Base-by-base conservation (phyloP, 2,329 filamentous ascomycete genomes). In the Plectosphaerella plurivora region DNA sequence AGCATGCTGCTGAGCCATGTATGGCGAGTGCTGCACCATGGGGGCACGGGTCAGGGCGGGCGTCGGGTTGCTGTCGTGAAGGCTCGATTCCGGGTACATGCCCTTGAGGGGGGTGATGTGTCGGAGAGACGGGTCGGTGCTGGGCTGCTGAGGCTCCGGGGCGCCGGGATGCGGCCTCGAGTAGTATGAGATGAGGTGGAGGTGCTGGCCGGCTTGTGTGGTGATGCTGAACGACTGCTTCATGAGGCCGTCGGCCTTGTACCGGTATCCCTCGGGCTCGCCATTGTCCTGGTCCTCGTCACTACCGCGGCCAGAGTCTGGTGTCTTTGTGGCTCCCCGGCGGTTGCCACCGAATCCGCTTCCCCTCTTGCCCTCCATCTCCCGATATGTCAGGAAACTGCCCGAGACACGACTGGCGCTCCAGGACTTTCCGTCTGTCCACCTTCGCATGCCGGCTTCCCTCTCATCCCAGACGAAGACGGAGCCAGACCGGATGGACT, bases 161-260 rank as follows among this genome's bases (percentile, higher is more conserved):
- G 86, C 80, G 35, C 83, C 83, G 4, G 88, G 83, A 53, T 90
- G 84, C 25, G 89, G 89, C 52, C 92, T 83, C 4, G 91, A 88
- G 71, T 92, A 97, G 74, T 99, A 99, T 62, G 93, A 97, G 73
- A 99, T 99, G 49, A 99, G 81, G 73, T 99, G 94, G 2, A 99
- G 84, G 67, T 97, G 94, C 63, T 97, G 91, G 59, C 91, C 64
- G 37, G 80, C 86, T 2, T 89, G 91, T 1, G 94, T 97, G 20
- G 92, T 97, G 73, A 99, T 97, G 73, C 93, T 97, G 78, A 97
- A 99, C 0, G 94, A 97, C 72, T 99, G 94, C 81, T 99, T 99
- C 91, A 97, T 97, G 4, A 99, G 81, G 1, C 94, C 94, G 63
- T 99, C 94, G 10, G 88, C 89, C 77, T 97, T 99, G 73, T 96